Conservation (phyloP, 2,329 filamentous ascomycete species). For the Verticillium klebahnii region DNA sequence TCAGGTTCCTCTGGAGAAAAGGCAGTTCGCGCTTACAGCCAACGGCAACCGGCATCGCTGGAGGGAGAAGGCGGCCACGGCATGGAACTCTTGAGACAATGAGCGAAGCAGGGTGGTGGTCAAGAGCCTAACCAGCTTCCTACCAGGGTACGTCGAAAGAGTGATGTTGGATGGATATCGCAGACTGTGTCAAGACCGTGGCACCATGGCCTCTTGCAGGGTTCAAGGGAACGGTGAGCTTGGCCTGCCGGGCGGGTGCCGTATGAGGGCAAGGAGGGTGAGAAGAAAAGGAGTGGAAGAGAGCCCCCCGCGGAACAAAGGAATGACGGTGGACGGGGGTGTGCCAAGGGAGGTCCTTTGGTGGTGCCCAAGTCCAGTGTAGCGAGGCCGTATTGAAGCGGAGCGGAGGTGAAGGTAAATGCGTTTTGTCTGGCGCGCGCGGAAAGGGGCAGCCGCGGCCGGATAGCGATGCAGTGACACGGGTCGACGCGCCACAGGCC, state of each 20-base stretch:
- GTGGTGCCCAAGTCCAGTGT: not conserved
- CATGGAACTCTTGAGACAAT: constrained; percentile 18
- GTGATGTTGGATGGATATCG: not conserved
- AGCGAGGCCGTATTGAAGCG: not conserved
- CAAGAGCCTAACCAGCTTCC: too few species aligned
- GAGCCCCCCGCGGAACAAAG: not conserved
- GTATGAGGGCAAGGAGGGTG: too few species aligned
- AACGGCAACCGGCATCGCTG: constrained; percentile 44
- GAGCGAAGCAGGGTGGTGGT: not conserved
- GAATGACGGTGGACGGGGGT: not conserved
- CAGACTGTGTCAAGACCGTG: not conserved
- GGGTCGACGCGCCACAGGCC: not conserved
- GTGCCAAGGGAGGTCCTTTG: not conserved
- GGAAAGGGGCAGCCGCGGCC: not conserved
- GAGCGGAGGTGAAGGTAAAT: not conserved
- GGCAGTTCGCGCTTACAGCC: constrained; percentile 44
- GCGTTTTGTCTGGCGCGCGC: not conserved
- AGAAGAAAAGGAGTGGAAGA: not conserved
- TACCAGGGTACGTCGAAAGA: not conserved
- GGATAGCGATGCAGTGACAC: not conserved
- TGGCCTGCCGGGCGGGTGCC: too few species aligned
- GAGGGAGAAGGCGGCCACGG: constrained; percentile 27
- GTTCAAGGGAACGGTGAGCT: not conserved
- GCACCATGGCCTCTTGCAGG: not conserved
- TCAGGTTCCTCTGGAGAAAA: constrained; percentile 52